Base-by-base conservation (phyloP, 495 filamentous ascomycete genomes). In the Rhypophila decipiens region DNA sequence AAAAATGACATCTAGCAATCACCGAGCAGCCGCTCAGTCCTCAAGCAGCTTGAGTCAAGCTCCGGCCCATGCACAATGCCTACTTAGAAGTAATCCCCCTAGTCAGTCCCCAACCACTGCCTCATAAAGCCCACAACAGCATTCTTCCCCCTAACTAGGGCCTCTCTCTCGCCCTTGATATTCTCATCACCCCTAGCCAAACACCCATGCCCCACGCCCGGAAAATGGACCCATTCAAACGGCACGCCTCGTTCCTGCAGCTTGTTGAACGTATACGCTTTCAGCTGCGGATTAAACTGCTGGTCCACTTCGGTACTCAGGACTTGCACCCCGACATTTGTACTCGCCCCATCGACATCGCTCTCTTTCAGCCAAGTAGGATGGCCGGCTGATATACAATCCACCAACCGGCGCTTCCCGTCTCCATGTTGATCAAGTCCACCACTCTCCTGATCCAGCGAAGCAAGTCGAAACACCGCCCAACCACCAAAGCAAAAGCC, bases 401-500 rank as follows among this genome's bases (percentile, higher is more conserved):
- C 77, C n/a, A 85, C 69, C 15, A 84, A 57, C 17, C 57, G 60
- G 21, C 61, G 58, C 2, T 45, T 56, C 0, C 57, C 44, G n/a
- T n/a, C n/a, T n/a, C n/a, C n/a, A n/a, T n/a, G n/a, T n/a, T n/a
- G n/a, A n/a, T n/a, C n/a, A n/a, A n/a, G n/a, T n/a, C n/a, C n/a
- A n/a, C n/a, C n/a, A n/a, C n/a, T n/a, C n/a, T n/a, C n/a, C n/a
- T n/a, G n/a, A n/a, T n/a, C n/a, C n/a, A n/a, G n/a, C 1, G 63
- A 46, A 0, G 59, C 62, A 1, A 83, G 64, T 31, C 71, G 58
- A 55, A 76, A 74, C 21, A 69, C 66, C 0, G 70, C 78, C 78
- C 78, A 82, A 1, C 76, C 79, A 42, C 80, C 79, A 41, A 68
- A 84, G 65, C 82, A 85, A 58, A 73, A 83, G 3, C 80, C 80